phyloP scores from a whole-genome alignment of 345 rosid species.

The Excoecaria cochinchinensis region DNA sequence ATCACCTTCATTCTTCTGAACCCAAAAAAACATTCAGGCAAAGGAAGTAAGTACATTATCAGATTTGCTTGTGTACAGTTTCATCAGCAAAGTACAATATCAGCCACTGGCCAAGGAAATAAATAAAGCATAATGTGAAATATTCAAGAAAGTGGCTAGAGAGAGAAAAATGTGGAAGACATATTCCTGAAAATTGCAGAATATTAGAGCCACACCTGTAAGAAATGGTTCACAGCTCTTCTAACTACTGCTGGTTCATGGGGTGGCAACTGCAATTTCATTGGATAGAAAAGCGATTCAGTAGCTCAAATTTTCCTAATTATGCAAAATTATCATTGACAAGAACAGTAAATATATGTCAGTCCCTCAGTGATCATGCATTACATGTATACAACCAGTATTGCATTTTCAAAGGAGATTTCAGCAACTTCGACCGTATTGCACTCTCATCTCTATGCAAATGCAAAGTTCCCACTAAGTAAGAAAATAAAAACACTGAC shows the following conservation, averaged over 20 bases:
- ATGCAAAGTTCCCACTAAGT: not conserved
- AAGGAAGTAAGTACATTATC: not conserved
- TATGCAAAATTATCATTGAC: not conserved
- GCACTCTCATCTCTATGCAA: not conserved
- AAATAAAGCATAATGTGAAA: not conserved
- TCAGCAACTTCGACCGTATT: not conserved
- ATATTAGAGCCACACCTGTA: slow-evolving; percentile 50
- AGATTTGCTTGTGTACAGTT: not conserved
- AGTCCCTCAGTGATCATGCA: not conserved
- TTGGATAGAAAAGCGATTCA: not conserved
- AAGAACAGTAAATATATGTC: not conserved
- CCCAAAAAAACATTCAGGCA: slow-evolving; percentile 10
- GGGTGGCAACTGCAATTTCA: slow-evolving; percentile 71
- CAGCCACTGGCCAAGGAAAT: not conserved
- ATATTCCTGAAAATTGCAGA: no score
- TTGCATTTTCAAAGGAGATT: not conserved
- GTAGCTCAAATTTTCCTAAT: not conserved
- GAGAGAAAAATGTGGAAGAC: not conserved
- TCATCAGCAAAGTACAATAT: not conserved
- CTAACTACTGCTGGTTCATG: slow-evolving; percentile 86
- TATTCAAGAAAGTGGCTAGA: not conserved
- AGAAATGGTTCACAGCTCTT: slow-evolving; percentile 90
- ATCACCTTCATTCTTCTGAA: slow-evolving; percentile 67
- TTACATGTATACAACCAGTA: not conserved
- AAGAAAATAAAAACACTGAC: not conserved